These are phyloP conservation scores for Solanum peruvianum DNA, from an alignment of 257 asterid species.

Conservation along the genomic window DNA sequence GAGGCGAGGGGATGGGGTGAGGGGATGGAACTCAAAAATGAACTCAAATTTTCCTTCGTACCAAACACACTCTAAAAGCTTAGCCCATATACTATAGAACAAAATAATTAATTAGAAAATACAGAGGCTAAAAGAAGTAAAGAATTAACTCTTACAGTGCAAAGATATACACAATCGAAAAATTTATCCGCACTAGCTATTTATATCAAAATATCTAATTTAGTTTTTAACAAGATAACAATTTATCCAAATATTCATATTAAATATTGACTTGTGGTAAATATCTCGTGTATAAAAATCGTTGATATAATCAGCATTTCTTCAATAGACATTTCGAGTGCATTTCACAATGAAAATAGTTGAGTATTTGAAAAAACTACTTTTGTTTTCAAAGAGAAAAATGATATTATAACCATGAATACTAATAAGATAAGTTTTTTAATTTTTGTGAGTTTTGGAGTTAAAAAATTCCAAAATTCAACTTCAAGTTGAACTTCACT, in stretches of 20 bases:
- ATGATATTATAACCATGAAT: background rate
- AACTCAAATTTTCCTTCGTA: too few species aligned
- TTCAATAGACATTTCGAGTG: background rate
- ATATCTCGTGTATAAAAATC: background rate
- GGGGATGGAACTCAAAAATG: too few species aligned
- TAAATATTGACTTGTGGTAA: background rate
- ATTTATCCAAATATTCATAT: background rate
- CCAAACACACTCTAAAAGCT: background rate
- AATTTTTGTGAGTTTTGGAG: background rate
- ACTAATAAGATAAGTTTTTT: background rate
- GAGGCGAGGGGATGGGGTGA: too few species aligned
- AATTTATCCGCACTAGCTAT: background rate
- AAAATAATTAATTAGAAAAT: background rate
- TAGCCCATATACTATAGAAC: background rate
- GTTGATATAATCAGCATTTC: background rate
- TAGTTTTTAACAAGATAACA: background rate
- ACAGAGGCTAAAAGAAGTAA: background rate
- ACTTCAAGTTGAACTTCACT: background rate
- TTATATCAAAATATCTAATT: background rate
- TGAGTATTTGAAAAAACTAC: background rate
- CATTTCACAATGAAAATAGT: background rate
- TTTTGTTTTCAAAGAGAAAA: background rate
- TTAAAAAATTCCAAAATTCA: background rate
- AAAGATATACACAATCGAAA: background rate
- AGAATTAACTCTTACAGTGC: background rate